Base-by-base conservation (phyloP, 106 monocot species). In the Phalaenopsis equestris region DNA sequence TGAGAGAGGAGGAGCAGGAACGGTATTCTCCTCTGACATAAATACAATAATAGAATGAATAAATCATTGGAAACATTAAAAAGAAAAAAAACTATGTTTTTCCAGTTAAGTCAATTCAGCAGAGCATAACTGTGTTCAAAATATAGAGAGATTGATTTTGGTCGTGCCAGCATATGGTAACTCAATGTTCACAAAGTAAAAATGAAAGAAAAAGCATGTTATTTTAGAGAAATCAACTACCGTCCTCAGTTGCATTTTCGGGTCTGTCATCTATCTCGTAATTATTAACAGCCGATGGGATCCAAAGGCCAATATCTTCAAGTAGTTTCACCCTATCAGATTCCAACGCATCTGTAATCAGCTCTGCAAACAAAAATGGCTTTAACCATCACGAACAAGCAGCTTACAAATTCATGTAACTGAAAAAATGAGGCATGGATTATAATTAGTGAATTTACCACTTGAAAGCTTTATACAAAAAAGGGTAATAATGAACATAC, bases 261-360 rank as follows among this genome's bases (percentile, higher is more conserved):
- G 91, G 86, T 80, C 89, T 87, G 56, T 87, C 85, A 84, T 86
- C 78, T 17, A 82, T 76, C 75, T 88, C 89, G 43, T 80, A 84
- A 80, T 92, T 88, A 43, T 80, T 56, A 61, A 92, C 80, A 67
- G 82, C 79, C 41, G 74, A 30, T 74, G 91, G 90, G 24, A 92
- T 85, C 91, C 90, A 94, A 65, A 88, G 74, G n/a, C 94, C 92
- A 84, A 92, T 86, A 57, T 92, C 88, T 68, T 94, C 94, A 65
- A 88, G 73, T 12, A 94, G 76, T 55, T 76, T 73, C 41, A 61
- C 79, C 92, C 90, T 90, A 42, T 88, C 84, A 56, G 79, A 90
- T 64, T 87, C 79, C 43, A 94, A 73, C 24, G 84, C 88, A 23
- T 68, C 77, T 86, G 77, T 76, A 65, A 94, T 85, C 42, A 72